Base-by-base conservation (phyloP, 108 stramenopile genomes). In the Seminavis robusta region DNA sequence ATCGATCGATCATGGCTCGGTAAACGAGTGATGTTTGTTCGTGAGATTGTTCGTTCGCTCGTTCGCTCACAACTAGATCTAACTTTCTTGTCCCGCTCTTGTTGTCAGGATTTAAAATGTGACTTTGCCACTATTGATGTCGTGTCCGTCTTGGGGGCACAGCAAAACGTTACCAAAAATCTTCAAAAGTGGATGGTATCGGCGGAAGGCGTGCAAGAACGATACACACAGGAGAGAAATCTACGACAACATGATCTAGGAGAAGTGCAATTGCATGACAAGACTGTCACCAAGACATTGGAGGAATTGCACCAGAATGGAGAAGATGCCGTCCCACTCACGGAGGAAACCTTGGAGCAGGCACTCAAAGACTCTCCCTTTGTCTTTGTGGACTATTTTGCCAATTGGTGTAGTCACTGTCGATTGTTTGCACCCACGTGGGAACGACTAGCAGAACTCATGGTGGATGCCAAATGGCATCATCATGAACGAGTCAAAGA, bases 111-210 rank as follows among this genome's bases (percentile, higher is more conserved):
- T 73, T 59, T 95, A 20, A 74, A 65, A 57, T 95, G 94, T 53
- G 90, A 93, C 8, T 91, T 50, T 56, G 82, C 88, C 40, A 76
- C 82, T 5, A 73, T 95, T 24, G 90, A 91, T 47, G 85, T 70
- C 13, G 83, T 90, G 0, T 79, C 73, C 25, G 68, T 85, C 1
- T 40, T 91, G 58, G 97, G 97, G 32, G 92, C 83, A 4, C 80
- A 95, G 71, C 86, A 93, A 61, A 96, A 98, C 68, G 86, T 96
- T 9, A 95, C 94, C 15, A 75, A 81, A 42, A 84, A 94, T 49
- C 26, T 63, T 19, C 20, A 63, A 29, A 21, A 27, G 4, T 15
- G 8, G 7, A 15, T 45, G n/a, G 17, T 19, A 8, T 19, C 16
- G 8, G 10, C n/a, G 8, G 13, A 10, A 8, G n/a, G 92, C 6